A percentile compares a stretch with the other conserved stretches of the same genome.
phyloP scores from a whole-genome alignment of 306 rosid genomes.

The Cicer chorassanicum region DNA sequence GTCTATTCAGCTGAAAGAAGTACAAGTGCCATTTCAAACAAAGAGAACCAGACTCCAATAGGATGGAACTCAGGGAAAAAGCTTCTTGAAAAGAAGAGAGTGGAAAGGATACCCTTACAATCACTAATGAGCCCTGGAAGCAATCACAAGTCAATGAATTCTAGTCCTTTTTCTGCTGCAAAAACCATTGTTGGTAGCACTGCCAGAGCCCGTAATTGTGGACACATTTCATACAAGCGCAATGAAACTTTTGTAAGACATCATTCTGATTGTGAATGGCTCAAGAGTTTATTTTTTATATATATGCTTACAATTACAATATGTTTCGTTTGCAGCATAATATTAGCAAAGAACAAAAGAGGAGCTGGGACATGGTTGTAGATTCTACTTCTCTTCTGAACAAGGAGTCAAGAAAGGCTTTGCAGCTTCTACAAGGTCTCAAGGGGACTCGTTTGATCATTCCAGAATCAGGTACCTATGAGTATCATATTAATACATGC shows the following conservation, averaged over 20 bases:
- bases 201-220: conserved; percentile 29
- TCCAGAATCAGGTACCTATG: conserved; percentile 59
- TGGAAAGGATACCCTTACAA: conserved; percentile 66
- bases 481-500: background rate
- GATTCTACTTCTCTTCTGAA: conserved; percentile 74
- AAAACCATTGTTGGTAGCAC: conserved; percentile 41
- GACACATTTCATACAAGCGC: conserved; percentile 42
- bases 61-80: conserved; percentile 49
- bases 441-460: conserved; percentile 72
- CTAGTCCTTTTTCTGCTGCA: conserved; percentile 48
- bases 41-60: conserved; percentile 57
- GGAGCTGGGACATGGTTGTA: conserved; percentile 76
- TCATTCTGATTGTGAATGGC: conserved; percentile 29
- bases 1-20: conserved; percentile 46
- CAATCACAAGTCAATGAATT: conserved; percentile 44
- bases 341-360: conserved; percentile 46
- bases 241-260: conserved; percentile 50
- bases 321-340: conserved; percentile 55
- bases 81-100: conserved; percentile 45
- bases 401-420: conserved; percentile 80
- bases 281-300: conserved; percentile 38
- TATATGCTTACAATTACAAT: conserved; percentile 16
- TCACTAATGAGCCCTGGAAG: conserved; percentile 50
- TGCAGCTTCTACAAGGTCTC: conserved; percentile 85
- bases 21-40: conserved; percentile 47